Conservation (phyloP, 192 early-diverging fungal species). For the Haplosporangium gracile region DNA sequence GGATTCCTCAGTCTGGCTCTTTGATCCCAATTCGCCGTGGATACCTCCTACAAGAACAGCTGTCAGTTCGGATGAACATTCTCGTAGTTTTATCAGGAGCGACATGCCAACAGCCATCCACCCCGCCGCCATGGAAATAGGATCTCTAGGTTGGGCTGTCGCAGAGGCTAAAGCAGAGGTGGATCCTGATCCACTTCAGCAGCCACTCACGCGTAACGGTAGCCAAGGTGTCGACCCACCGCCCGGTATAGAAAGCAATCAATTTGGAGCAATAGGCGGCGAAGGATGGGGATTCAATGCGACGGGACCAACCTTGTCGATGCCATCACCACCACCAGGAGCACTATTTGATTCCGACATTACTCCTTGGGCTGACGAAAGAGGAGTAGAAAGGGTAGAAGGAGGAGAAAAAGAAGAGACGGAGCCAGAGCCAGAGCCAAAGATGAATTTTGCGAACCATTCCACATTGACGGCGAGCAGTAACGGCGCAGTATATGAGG, state of each 20-base stretch:
- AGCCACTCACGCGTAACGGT: background rate
- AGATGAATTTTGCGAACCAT: background rate
- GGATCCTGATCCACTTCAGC: too few relatives aligned
- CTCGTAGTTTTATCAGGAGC: background rate
- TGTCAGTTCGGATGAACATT: background rate
- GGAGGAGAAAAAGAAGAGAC: too few relatives aligned
- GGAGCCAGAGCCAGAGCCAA: background rate
- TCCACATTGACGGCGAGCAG: background rate
- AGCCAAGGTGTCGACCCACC: background rate
- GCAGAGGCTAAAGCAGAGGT: background rate
- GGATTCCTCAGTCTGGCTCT: conserved; percentile 23
- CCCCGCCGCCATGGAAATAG: background rate
- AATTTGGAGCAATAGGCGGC: background rate
- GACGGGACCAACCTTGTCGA: background rate
- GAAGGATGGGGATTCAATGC: background rate
- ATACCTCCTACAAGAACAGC: background rate
- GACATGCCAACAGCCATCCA: conserved; percentile 9
- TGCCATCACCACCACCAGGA: background rate
- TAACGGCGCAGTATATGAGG: too few relatives aligned
- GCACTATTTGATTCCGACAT: background rate
- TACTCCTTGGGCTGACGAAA: background rate
- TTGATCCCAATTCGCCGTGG: conserved; percentile 13
- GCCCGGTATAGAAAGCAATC: background rate
- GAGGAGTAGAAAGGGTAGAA: background rate
- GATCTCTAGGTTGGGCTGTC: background rate